Base-by-base conservation (phyloP, 208 protist genomes). In the Leishmania major region DNA sequence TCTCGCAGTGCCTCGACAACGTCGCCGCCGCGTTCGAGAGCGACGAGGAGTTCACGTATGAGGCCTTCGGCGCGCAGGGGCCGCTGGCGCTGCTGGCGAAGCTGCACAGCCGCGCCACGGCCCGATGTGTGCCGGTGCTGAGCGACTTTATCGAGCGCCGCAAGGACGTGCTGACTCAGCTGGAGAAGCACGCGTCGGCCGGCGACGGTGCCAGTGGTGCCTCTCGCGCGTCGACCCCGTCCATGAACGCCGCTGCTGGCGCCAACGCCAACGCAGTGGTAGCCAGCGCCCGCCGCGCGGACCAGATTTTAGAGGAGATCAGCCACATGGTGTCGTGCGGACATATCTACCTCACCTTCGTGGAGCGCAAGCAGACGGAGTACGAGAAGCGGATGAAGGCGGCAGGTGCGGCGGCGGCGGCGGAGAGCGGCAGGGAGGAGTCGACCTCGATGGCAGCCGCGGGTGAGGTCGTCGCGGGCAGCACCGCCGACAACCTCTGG, bases 301-400 rank as follows among this genome's bases (percentile, higher is more conserved):
- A 97, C 88, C 89, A 95, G 85, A 90, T 92, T 67, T 81, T 97
- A 35, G 94, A 97, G 80, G 94, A 97, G 77, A 96, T 95, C 84
- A 89, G 88, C 57, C 94, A 97, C 83, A 86, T 97, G 37, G 92
- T 95, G 6, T 95, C 92, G n/a, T 97, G 94, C 84, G 95, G 91
- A 64, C 88, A 95, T 78, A 77, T 96, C 13, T 97, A 97, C 86
- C 87, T 94, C 67, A 70, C 75, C 57, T 96, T 96, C 79, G 84
- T 90, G 7, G 84, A 95, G 84, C 78, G 83, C 31, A 93, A 93
- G 84, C 87, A 91, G 62, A 82, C 75, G 62, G 87, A 88, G 77
- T 91, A 91, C 69, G 69, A 86, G 57, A 45, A 45, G 75, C 84
- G 19, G n/a, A 49, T 70, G 67, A 75, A 75, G 70, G 78, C 31